These are phyloP conservation scores for Chamaenerion angustifolium DNA, from an alignment of 345 rosid species.

Conservation along the genomic window DNA sequence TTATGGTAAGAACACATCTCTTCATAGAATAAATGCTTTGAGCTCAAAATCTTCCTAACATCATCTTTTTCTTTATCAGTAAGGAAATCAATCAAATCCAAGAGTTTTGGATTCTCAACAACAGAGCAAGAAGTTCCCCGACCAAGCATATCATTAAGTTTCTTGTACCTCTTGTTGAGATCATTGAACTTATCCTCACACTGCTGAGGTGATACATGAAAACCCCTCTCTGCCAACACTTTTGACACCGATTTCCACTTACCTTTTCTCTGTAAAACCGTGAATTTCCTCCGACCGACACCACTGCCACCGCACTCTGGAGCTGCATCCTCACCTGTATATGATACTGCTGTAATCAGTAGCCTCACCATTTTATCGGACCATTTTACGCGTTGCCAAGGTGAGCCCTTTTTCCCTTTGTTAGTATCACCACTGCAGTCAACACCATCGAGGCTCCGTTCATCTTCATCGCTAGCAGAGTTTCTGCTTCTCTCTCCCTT, in stretches of 20 bases:
- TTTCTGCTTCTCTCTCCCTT: constrained; percentile 50
- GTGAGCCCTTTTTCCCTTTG: constrained; percentile 57
- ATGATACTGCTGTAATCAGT: constrained; percentile 81
- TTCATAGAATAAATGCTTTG: constrained; percentile 84
- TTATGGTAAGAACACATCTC: constrained; percentile 97
- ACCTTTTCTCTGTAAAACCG: constrained; percentile 71
- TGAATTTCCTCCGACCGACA: constrained; percentile 50
- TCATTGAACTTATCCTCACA: constrained; percentile 94
- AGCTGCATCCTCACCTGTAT: constrained; percentile 54
- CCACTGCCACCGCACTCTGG: constrained; percentile 32
- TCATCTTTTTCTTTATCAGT: constrained; percentile 73
- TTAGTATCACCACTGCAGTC: constrained; percentile 37
- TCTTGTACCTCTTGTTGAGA: constrained; percentile 83
- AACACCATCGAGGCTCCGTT: constrained; percentile 57
- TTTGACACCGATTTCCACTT: constrained; percentile 87
- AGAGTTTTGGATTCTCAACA: constrained; percentile 71
- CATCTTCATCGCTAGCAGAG: constrained; percentile 69
- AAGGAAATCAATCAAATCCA: constrained; percentile 57
- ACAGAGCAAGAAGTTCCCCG: constrained; percentile 83
- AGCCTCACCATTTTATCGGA: constrained; percentile 87
- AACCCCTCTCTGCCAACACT: constrained; percentile 80
- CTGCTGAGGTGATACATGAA: constrained; percentile 85
- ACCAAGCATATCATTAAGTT: constrained; percentile 84
- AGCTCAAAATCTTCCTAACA: constrained; percentile 67
- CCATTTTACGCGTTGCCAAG: constrained; percentile 96